Evolutionary conservation across 1,284 basidiomycete species (phyloP).

Genomic region (Pulveroboletus sp.): DNA sequence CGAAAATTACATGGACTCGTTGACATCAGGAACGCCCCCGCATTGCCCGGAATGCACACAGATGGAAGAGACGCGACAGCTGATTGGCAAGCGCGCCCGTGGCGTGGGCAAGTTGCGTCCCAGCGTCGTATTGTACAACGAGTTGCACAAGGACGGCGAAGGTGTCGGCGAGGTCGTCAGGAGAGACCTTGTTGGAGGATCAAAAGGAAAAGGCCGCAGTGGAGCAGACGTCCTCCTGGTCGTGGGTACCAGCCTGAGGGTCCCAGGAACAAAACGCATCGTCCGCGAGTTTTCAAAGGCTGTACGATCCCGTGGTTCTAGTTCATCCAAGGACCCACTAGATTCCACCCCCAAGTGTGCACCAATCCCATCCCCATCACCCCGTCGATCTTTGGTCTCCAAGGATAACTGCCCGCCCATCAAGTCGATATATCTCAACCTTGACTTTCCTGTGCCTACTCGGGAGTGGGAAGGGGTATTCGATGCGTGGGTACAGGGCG

Average conservation of each 20-base stretch:
- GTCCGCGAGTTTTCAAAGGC: conserved; percentile 90
- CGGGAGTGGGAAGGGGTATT: conserved; percentile 91
- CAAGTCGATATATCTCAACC: conserved; percentile 82
- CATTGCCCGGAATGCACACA: conserved; percentile 80
- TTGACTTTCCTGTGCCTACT: conserved; percentile 85
- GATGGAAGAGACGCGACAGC: conserved; percentile 67
- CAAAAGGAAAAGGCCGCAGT: conserved; percentile 61
- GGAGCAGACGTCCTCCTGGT: conserved; percentile 87
- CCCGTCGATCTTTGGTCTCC: conserved; percentile 39
- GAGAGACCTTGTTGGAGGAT: conserved; percentile 71
- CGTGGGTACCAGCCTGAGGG: conserved; percentile 86
- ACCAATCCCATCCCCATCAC: conserved; percentile 45
- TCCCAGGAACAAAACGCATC: conserved; percentile 92
- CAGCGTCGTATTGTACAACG: conserved; percentile 90
- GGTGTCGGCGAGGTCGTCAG: conserved; percentile 80
- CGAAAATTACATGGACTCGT: conserved; percentile 55
- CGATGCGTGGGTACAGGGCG: conserved; percentile 89
- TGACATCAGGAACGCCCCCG: conserved; percentile 64
- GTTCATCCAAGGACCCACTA: conserved; percentile 29
- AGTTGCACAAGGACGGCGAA: conserved; percentile 85
- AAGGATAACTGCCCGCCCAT: conserved; percentile 54
- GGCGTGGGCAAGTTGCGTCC: conserved; percentile 83
- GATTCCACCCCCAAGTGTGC: conserved; percentile 28
- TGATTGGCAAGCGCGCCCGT: conserved; percentile 79
- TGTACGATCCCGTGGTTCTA: conserved; percentile 51